Evolutionary conservation across 2,329 filamentous ascomycete genomes (phyloP).

Genomic region (Decorospora gaudefroyi): DNA sequence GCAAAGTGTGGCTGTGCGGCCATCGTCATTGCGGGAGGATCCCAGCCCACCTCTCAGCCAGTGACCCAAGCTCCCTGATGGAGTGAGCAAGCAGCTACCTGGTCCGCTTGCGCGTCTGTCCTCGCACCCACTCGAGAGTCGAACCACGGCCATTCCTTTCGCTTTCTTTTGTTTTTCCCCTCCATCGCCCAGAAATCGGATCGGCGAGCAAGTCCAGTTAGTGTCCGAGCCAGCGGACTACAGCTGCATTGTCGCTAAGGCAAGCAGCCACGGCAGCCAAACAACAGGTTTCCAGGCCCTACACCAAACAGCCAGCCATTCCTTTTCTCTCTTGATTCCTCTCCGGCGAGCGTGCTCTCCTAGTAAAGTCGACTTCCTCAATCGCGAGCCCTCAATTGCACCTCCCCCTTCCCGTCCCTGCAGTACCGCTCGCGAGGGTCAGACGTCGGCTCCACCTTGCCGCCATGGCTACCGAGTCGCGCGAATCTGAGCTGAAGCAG

Average conservation of each 20-base stretch:
- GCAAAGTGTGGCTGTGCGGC: conserved; percentile 9
- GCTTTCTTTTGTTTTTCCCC: conserved; percentile 6
- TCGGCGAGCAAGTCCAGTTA: conserved; percentile 7
- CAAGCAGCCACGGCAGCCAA: conserved; percentile 13
- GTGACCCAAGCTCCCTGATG: conserved; percentile 10
- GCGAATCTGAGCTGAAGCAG: conserved; percentile 71
- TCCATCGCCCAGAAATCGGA: neutral
- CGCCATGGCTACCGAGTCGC: conserved; percentile 38
- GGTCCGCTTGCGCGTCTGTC: conserved; percentile 8
- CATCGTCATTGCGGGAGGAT: conserved; percentile 1
- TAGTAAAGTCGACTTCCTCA: conserved; percentile 1
- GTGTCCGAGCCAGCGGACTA: conserved; percentile 8
- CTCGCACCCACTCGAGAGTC: neutral
- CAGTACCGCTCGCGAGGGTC: conserved; percentile 6
- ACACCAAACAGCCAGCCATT: conserved; percentile 7
- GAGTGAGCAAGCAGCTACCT: conserved; percentile 1
- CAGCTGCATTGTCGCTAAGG: conserved; percentile 13
- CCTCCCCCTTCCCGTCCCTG: conserved; percentile 2
- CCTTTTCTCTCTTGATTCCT: conserved; percentile 1
- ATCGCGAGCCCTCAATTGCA: conserved; percentile 17
- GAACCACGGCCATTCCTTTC: conserved; percentile 5
- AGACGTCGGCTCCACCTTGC: conserved; percentile 17
- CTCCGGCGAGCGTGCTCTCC: neutral
- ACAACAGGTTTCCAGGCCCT: conserved; percentile 13
- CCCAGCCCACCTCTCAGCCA: conserved; percentile 6